Evolutionary conservation across 345 rosid genomes (phyloP), one percentile per base, ranked within the genome.

Genomic region (Microthlaspi erraticum): DNA sequence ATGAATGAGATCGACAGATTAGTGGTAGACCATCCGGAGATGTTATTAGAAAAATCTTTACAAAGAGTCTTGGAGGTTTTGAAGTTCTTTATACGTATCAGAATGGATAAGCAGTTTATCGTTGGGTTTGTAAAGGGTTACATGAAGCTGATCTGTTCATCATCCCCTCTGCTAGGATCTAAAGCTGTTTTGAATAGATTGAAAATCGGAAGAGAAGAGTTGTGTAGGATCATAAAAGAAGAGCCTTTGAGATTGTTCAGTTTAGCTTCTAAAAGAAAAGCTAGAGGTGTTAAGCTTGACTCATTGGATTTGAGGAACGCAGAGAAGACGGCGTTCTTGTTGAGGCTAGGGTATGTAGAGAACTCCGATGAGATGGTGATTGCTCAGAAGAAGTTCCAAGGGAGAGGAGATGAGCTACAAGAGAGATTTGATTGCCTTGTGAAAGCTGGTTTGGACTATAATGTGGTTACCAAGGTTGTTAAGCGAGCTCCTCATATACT

Each of bases 401-500:
- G 91, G 60, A 84, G 68, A 20, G 91, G 89, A 66, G 59, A 67
- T 29, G 83, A 87, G 66, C 77, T 93, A 42, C 95, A 80, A 43
- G 91, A 88, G 74, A 83, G 98, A 82, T 93, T 87, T 71, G 84
- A 93, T 81, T 84, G 80, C 37, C 63, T 93, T 32, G 80, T 87
- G 60, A 79, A 76, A 48, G 86, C 86, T 34, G 96, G 93, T 64
- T 60, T 90, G 80, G 86, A 84, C 44, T 75, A 68, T 73, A 70
- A 81, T 44, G 89, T 83, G 43, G 93, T 82, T 59, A 55, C 70
- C 0, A 48, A 72, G 66, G 87, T 92, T 84, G 76, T 92, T 39
- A 77, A 61, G 49, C 70, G 74, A 44, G 80, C 86, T 36, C 98
- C 98, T 66, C 86, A 84, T 48, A 81, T 89, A 26, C 89, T 89